Conservation (phyloP, 1,284 basidiomycete genomes). For the Rhodofomes roseus region DNA sequence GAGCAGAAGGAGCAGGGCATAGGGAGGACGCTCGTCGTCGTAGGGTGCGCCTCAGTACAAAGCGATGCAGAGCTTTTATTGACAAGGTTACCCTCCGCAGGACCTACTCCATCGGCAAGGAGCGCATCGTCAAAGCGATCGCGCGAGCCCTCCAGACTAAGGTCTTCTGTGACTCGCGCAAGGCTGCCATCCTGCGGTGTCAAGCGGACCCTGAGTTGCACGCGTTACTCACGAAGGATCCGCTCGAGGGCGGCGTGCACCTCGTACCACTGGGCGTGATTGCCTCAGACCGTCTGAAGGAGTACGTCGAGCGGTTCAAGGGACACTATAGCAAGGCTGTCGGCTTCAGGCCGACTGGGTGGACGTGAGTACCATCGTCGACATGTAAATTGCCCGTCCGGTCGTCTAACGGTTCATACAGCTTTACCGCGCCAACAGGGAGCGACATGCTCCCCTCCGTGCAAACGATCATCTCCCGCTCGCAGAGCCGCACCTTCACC, state of each 20-base stretch:
- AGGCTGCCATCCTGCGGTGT: conserved; percentile 77
- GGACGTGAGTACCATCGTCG: conserved; percentile 64
- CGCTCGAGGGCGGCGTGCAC: conserved; percentile 79
- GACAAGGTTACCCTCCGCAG: conserved; percentile 31
- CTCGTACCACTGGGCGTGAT: conserved; percentile 81
- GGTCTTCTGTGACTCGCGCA: conserved; percentile 87
- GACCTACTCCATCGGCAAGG: conserved; percentile 97
- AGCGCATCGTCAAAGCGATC: conserved; percentile 93
- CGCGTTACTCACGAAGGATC: conserved; percentile 73
- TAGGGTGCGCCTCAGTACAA: conserved; percentile 58
- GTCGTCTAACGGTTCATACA: conserved; percentile 22
- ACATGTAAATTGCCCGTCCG: background rate
- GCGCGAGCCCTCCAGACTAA: conserved; percentile 81
- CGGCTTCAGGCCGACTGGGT: conserved; percentile 91
- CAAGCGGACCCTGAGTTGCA: conserved; percentile 84
- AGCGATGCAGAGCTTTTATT: background rate
- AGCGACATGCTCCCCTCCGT: conserved; percentile 61
- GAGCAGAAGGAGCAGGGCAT: conserved; percentile 13
- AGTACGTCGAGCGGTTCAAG: conserved; percentile 76
- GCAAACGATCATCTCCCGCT: conserved; percentile 59
- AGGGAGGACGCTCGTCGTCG: conserved; percentile 64
- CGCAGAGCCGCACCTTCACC: conserved; percentile 66
- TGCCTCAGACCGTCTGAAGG: conserved; percentile 73
- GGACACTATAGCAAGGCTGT: conserved; percentile 73
- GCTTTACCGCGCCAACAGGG: conserved; percentile 72